These are phyloP conservation scores for Hippophae tibetana DNA, from an alignment of 306 rosid genomes.

Conservation along the genomic window DNA sequence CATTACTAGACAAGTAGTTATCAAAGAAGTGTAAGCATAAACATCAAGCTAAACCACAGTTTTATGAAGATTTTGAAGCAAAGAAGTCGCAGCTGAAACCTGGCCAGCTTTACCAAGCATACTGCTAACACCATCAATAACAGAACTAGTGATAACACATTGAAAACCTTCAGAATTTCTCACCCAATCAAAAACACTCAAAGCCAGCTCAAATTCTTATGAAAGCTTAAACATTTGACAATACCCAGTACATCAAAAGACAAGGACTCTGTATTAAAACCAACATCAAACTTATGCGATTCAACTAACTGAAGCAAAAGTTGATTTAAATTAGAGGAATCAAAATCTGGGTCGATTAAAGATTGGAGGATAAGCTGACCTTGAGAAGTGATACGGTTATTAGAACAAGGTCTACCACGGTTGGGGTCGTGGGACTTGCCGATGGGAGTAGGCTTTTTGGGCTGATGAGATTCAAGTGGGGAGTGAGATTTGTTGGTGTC, in stretches of 20 bases:
- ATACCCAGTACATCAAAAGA: slow-evolving; percentile 50
- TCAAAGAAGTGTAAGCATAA: slow-evolving; percentile 67
- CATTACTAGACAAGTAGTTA: slow-evolving; percentile 62
- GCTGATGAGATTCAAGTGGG: slow-evolving; percentile 13
- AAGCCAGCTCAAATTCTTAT: slow-evolving; percentile 45
- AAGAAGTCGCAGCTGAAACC: slow-evolving; percentile 43
- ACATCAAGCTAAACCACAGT: slow-evolving; percentile 59
- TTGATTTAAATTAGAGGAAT: slow-evolving; percentile 17
- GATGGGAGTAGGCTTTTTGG: slow-evolving; percentile 35
- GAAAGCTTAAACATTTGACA: slow-evolving; percentile 51
- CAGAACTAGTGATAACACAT: slow-evolving; percentile 33
- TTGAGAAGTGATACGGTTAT: slow-evolving; percentile 41
- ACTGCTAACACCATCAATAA: slow-evolving; percentile 49
- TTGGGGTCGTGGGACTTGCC: slow-evolving; percentile 58
- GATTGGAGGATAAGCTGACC: slow-evolving; percentile 47
- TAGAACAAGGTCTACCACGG: slow-evolving; percentile 73
- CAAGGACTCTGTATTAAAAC: too few relatives aligned
- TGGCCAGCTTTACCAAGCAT: slow-evolving; percentile 67
- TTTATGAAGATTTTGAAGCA: slow-evolving; percentile 38
- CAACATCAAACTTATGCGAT: slow-evolving; percentile 9
- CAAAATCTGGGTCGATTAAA: slow-evolving; percentile 35
- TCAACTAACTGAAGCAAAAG: slow-evolving; percentile 21
- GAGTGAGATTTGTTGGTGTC: neutral
- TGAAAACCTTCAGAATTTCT: slow-evolving; percentile 24
- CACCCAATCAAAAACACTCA: slow-evolving; percentile 51